A percentile compares a stretch with the other conserved stretches of the same genome.
Conservation (phyloP, 139 green algal species). For the Gonium pectorale region DNA sequence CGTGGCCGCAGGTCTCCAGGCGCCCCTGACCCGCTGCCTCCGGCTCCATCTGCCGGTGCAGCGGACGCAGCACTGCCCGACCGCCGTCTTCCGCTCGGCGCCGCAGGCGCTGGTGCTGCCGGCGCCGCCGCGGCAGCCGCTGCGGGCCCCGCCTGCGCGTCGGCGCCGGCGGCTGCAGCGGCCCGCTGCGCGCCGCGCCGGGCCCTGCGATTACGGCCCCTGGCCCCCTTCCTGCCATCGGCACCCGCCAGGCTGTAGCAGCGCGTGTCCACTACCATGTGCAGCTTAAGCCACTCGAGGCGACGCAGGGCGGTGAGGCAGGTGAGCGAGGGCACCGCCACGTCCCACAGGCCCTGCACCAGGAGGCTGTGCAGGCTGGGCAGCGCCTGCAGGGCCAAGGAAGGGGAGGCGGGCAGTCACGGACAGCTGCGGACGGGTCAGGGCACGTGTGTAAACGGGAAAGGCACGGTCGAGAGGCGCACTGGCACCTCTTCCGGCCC, state of each 20-base stretch:
- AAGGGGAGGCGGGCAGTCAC: neutral
- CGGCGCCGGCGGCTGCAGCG: neutral
- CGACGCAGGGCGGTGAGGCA: constrained; percentile 25
- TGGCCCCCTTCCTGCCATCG: neutral
- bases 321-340: constrained; percentile 4
- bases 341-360: constrained; percentile 38
- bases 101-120: neutral
- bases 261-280: constrained; percentile 22
- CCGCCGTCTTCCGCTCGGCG: neutral
- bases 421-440: neutral
- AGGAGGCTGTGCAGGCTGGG: constrained; percentile 13
- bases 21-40: too few species aligned
- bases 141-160: neutral
- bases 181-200: neutral
- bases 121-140: neutral
- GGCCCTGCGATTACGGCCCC: neutral
- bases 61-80: neutral
- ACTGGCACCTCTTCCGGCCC: too few species aligned
- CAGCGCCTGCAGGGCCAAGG: neutral
- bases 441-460: too few species aligned
- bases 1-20: too few species aligned
- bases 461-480: too few species aligned
- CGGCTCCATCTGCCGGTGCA: too few species aligned
- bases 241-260: neutral
- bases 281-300: constrained; percentile 34